Base-by-base conservation (phyloP, 2,329 filamentous ascomycete species). In the Ophiocordyceps polyrhachis-furcata region DNA sequence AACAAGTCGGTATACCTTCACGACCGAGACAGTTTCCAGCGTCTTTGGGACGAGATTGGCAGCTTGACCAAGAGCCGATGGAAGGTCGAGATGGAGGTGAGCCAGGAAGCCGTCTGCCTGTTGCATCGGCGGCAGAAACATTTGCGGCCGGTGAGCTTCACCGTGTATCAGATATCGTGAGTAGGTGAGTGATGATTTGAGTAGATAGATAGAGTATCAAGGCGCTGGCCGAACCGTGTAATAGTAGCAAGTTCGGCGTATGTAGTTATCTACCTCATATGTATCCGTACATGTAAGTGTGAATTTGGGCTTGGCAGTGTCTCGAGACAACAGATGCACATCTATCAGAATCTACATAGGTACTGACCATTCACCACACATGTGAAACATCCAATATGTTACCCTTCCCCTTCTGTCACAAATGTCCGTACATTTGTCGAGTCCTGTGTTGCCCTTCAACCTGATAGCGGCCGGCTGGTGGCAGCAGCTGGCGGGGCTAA, bases 11-110 rank as follows among this genome's bases (percentile, higher is more conserved):
- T 60, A 8, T 74, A 66, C 49, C 55, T 71, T 1, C 71, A 75
- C 52, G 63, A 71, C 48, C 59, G 63, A 31, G 53, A 57, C 8
- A 71, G 64, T 46, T 76, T 74, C 56, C 66, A 69, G 50, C 52
- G 52, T 32, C 57, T 77, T 21, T 77, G 73, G 73, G 61, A 71
- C 44, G 66, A 73, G 48, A 64, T 74, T 23, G 70, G 70, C 9
- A 49, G 47, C 29, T 53, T 66, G 44, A 74, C 71, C 1, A 62
- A 59, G 21, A 74, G 70, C 1, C 53, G 51, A 38, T 75, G 72
- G 72, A 57, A 59, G 43, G 66, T 71, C 1, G 60, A 67, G 42
- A 50, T 69, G 43, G 62, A 68, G 47, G 44, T 49, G 0, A 50
- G 51, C 4, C 53, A 53, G 17, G 54, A 57, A 23, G 45, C 49